These are phyloP conservation scores for Tephrocybe rancida DNA, from an alignment of 768 basidiomycete species.

Conservation along the genomic window DNA sequence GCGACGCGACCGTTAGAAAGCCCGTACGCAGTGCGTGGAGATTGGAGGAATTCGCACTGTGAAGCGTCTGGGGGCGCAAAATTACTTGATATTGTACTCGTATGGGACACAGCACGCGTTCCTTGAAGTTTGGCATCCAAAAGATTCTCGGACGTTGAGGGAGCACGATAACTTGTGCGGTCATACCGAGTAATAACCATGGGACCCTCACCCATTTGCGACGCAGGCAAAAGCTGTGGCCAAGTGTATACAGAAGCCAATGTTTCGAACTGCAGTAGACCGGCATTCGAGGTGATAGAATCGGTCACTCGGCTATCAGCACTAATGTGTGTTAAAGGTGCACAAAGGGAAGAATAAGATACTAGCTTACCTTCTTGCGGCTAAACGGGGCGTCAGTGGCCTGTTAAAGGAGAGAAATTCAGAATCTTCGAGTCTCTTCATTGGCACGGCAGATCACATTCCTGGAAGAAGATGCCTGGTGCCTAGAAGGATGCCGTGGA, in stretches of 20 bases:
- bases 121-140: neutral
- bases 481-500: neutral
- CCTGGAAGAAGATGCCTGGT: neutral
- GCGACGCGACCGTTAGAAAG: neutral
- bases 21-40: neutral
- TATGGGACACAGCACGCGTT: no score
- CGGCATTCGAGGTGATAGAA: neutral
- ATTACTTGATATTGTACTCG: neutral
- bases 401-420: neutral
- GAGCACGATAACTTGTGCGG: neutral
- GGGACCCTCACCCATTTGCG: constrained; percentile 41
- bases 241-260: constrained; percentile 49
- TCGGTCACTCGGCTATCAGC: neutral
- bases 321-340: neutral
- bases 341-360: neutral
- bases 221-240: constrained; percentile 47
- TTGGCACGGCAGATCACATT: neutral
- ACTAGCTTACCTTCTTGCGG: neutral
- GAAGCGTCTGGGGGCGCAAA: neutral
- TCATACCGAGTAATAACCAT: constrained; percentile 33
- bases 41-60: neutral
- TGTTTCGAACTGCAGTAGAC: constrained; percentile 30
- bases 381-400: neutral
- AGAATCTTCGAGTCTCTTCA: neutral
- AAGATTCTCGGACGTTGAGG: neutral